Conservation (phyloP, 176 grass and related monocot genomes). For the Phoenix roebelenii region DNA sequence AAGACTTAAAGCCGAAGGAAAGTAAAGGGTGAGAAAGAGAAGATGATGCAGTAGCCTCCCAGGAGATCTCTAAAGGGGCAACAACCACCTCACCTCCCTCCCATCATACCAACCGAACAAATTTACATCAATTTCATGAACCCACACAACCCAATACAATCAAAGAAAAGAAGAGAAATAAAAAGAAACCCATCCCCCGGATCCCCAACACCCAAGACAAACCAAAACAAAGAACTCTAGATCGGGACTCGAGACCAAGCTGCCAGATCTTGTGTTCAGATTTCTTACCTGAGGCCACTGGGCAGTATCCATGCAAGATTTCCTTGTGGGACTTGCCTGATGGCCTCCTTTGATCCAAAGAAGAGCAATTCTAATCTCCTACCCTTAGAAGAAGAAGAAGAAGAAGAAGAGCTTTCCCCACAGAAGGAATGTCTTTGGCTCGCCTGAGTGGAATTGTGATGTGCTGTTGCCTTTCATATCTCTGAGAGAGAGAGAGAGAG, state of each 20-base stretch:
- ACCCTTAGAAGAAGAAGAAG: neutral
- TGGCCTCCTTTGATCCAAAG: neutral
- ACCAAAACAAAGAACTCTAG: neutral
- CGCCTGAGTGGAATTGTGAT: constrained; percentile 43
- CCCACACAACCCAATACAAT: neutral
- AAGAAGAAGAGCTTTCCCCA: neutral
- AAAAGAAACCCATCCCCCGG: neutral
- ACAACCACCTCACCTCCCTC: too few species aligned
- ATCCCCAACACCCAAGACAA: neutral
- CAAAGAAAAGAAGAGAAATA: too few species aligned
- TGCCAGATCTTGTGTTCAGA: neutral
- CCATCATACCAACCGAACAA: neutral
- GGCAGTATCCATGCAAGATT: constrained; percentile 1
- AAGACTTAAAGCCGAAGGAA: neutral
- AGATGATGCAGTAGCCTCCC: neutral
- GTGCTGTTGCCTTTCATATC: constrained; percentile 13
- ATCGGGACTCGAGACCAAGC: neutral
- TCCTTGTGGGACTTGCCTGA: neutral
- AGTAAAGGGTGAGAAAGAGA: neutral
- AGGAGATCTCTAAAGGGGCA: constrained; percentile 2
- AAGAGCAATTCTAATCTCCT: neutral
- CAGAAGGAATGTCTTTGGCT: constrained; percentile 29
- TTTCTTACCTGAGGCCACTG: constrained; percentile 12
- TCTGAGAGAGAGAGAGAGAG: constrained; percentile 22
- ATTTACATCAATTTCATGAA: neutral